Conservation (phyloP, 2,329 filamentous ascomycete genomes). For the Nigrospora sphaerica region DNA sequence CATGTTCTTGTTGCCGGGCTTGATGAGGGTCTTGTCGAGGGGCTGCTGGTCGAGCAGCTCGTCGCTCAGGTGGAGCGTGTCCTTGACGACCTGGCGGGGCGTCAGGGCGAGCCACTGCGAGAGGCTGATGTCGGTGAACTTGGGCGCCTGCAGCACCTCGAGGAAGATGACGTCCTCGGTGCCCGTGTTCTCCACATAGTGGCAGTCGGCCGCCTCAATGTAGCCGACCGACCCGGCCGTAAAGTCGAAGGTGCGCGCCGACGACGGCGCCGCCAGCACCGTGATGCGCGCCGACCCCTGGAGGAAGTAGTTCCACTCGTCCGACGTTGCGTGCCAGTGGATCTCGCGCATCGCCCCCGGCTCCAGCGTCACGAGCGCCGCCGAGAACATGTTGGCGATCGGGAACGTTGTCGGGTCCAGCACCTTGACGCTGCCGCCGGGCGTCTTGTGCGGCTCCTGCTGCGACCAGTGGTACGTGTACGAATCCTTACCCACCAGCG, state of each 20-base stretch:
- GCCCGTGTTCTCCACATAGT: constrained; percentile 57
- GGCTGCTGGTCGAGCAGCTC: constrained; percentile 27
- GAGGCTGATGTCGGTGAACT: constrained; percentile 47
- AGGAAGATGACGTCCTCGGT: constrained; percentile 49
- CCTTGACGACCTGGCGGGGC: constrained; percentile 49
- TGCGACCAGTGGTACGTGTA: constrained; percentile 46
- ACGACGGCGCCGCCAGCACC: constrained; percentile 42
- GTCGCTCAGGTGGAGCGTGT: constrained; percentile 40
- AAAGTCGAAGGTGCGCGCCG: constrained; percentile 51
- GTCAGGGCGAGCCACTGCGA: constrained; percentile 53
- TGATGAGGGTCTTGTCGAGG: constrained; percentile 33
- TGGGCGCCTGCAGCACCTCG: constrained; percentile 48
- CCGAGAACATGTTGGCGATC: constrained; percentile 45
- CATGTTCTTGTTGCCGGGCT: constrained; percentile 30
- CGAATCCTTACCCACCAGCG: constrained; percentile 26
- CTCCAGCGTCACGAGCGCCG: constrained; percentile 48
- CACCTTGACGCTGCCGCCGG: constrained; percentile 53
- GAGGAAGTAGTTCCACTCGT: constrained; percentile 55
- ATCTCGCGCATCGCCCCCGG: constrained; percentile 59
- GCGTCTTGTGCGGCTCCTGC: constrained; percentile 41
- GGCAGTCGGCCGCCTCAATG: constrained; percentile 44
- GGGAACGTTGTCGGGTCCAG: constrained; percentile 52
- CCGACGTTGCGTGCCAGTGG: constrained; percentile 54
- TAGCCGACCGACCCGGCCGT: constrained; percentile 53
- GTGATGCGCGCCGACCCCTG: constrained; percentile 48